Conservation (phyloP, 306 rosid genomes). For the Dryas alaskensis region DNA sequence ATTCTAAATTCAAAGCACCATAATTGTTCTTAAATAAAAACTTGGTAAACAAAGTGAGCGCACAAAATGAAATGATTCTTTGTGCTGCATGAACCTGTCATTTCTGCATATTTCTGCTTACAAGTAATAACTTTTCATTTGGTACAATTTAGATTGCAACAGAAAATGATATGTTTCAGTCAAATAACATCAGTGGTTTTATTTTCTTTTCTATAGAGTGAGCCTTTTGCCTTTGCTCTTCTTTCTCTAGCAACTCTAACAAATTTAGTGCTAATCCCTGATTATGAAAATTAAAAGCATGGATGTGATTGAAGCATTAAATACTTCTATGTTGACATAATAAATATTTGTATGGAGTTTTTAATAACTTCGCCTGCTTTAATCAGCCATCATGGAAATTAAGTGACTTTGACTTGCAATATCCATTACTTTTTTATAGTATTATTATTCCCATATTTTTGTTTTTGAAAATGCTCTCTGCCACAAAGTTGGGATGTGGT, state of each 20-base stretch:
- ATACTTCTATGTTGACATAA: no score
- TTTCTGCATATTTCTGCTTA: neutral
- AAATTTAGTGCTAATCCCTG: no score
- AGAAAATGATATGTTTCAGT: neutral
- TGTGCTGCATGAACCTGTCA: neutral
- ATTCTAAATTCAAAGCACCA: neutral
- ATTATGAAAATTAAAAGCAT: no score
- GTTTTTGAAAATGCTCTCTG: neutral
- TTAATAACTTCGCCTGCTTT: no score
- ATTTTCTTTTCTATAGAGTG: neutral
- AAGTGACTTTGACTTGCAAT: no score
- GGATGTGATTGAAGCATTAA: no score
- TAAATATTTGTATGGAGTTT: no score
- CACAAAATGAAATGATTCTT: neutral
- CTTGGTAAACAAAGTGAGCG: neutral
- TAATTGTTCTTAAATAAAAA: neutral
- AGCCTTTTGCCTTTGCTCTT: neutral
- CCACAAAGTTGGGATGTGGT: slow-evolving; percentile 13
- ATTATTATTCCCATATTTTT: neutral
- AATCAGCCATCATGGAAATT: no score
- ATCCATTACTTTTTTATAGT: no score
- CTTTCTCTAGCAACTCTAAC: neutral
- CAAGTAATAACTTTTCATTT: neutral
- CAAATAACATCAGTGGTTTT: neutral
- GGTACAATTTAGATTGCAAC: neutral